phyloP scores from a whole-genome alignment of 169 alveolate species.

The Eimeria necatrix region DNA sequence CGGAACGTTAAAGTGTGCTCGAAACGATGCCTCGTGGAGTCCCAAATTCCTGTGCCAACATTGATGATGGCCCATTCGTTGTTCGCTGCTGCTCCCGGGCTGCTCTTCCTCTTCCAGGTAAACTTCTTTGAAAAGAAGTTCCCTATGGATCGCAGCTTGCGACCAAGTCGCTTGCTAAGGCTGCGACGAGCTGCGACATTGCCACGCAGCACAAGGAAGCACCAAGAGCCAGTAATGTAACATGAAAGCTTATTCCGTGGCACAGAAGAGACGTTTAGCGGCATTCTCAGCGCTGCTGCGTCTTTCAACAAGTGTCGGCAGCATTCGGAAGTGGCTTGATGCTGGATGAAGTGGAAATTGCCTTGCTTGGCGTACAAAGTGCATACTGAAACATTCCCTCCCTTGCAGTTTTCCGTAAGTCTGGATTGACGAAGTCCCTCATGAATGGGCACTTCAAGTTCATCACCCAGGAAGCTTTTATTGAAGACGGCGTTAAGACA shows the following conservation, averaged over 20 bases:
- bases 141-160: conserved; percentile 20
- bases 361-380: background rate
- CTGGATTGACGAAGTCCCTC: conserved; percentile 28
- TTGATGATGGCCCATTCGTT: conserved; percentile 15
- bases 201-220: background rate
- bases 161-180: background rate
- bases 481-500: background rate
- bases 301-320: too few species aligned
- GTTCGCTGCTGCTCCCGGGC: background rate
- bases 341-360: background rate
- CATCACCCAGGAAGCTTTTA: background rate
- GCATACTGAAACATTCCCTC: conserved; percentile 28
- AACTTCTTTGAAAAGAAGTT: conserved; percentile 11
- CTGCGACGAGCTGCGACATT: background rate
- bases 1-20: conserved; percentile 19
- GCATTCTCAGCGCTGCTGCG: too few species aligned
- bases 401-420: background rate
- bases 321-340: too few species aligned
- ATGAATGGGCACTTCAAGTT: conserved; percentile 44
- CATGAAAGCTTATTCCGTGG: too few species aligned
- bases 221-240: too few species aligned
- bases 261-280: too few species aligned
- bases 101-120: conserved; percentile 1
- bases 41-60: conserved; percentile 13
- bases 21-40: background rate